Base-by-base conservation (phyloP, 257 asterid genomes). In the Jasminum sambac region DNA sequence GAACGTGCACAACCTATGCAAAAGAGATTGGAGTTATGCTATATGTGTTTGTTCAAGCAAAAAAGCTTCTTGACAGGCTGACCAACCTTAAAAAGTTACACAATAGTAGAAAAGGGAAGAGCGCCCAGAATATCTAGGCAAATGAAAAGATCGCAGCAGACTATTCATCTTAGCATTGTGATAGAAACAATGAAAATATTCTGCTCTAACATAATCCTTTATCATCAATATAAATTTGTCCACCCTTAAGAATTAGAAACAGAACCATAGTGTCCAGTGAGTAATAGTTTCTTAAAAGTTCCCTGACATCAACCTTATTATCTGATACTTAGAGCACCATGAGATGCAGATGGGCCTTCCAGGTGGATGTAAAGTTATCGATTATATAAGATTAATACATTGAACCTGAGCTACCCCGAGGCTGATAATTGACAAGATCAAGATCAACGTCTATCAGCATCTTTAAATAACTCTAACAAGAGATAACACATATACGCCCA, bases 1-100 rank as follows among this genome's bases (percentile, higher is more conserved):
- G 98, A 75, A 94, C 99, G 98, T 97, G 91, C 3, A 89, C 91
- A 76, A 94, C 99, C 96, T 91, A 75, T 50, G 30, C 66, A 63
- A 63, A 21, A 63, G 75, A 46, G 46, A 76, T 17, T 17, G 72
- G 23, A 30, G 65, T 3, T 48, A 63, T 30, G 52, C 5, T 21
- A 63, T 38, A 14, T 17, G 6, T 55, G 62, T 48, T 5, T 11
- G 8, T 67, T 67, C 73, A 46, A 74, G 61, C 55, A 42, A 11
- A 36, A 36, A n/a, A 46, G 52, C 23, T 63, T 52, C 44, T 39
- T 30, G 52, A 40, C 24, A 68, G 26, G 42, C 37, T 36, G 61
- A 36, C 16, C 5, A 25, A 43, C 46, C 23, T 55, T 41, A 50
- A 4, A n/a, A 26, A 74, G 39, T 14, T 9, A 17, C 2, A 16